Base-by-base conservation (phyloP, 2,329 filamentous ascomycete genomes). In the Bimuria novae-zelandiae region DNA sequence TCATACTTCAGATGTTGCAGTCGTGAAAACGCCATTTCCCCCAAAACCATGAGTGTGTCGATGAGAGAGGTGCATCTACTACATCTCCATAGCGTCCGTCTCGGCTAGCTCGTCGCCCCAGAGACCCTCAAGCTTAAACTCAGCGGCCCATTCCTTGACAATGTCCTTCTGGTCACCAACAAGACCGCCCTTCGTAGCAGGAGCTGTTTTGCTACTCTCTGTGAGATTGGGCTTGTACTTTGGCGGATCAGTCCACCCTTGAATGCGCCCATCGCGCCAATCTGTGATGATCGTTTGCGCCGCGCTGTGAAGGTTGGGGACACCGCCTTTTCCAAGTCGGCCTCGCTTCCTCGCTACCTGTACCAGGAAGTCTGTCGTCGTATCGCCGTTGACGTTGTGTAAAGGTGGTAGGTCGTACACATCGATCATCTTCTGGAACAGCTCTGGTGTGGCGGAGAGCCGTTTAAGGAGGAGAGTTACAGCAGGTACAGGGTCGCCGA, bases 251-350 rank as follows among this genome's bases (percentile, higher is more conserved):
- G 87, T 84, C 92, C 92, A 96, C 52, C 92, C 92, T 76, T 95
- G 91, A 65, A 99, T 95, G 47, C 94, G 85, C 22, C 92, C 93
- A 72, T 97, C 93, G 63, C 94, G 85, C 90, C 94, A 96, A 78
- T 99, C 94, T n/a, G 87, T 94, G 52, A 99, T 86, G 51, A 99
- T 92, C 0, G 90, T 89, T 83, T 94, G 93, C 58, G 93, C 94
- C 7, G 94, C 93, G 49, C 89, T 87, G 62, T 86, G 82, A 54
- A 97, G 75, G 75, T 97, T 99, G 37, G 94, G 94, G 14, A 97
- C 83, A 57, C 94, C 94, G 17, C 93, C 92, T 63, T 89, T 88
- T 45, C 93, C 91, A 14, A 99, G 81, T 52, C 94, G 82, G 48
- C 94, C 94, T 55, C 94, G 84, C 80, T 96, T 97, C 67, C 94